These are phyloP conservation scores for Sarocladium strictum DNA, from an alignment of 2,329 filamentous ascomycete species.

Conservation along the genomic window DNA sequence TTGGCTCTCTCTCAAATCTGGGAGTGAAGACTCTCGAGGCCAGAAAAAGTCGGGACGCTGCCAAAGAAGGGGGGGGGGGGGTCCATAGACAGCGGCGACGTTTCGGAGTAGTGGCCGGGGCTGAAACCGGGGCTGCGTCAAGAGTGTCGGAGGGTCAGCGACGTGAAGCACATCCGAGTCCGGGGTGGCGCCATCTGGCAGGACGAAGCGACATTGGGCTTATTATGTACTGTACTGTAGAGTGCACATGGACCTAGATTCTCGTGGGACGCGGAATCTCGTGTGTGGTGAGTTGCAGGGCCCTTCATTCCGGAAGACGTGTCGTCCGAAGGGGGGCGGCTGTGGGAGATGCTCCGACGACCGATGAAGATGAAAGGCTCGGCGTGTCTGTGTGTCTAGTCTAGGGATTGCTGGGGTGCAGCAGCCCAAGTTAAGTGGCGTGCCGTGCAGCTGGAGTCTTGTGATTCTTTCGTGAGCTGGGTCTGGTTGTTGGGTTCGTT, in stretches of 20 bases:
- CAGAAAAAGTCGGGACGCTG: background rate
- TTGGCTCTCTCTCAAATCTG: too few species aligned
- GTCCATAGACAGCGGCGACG: background rate
- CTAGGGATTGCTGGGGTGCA: too few species aligned
- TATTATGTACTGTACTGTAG: too few species aligned
- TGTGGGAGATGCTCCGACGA: background rate
- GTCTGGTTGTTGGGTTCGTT: too few species aligned
- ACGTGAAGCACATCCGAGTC: constrained; percentile 21
- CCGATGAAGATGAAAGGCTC: too few species aligned
- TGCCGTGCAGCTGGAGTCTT: too few species aligned
- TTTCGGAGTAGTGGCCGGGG: constrained; percentile 9
- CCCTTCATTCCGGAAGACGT: constrained; percentile 7
- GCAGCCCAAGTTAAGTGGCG: too few species aligned
- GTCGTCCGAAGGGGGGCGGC: background rate
- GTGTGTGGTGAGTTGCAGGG: background rate
- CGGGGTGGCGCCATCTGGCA: constrained; percentile 8
- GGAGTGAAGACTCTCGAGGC: too few species aligned
- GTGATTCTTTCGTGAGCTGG: too few species aligned
- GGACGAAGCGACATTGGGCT: background rate
- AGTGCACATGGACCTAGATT: too few species aligned
- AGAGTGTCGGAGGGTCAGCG: constrained; percentile 22
- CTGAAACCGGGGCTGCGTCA: constrained; percentile 28
- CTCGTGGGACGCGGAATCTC: background rate
- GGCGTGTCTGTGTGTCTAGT: too few species aligned
- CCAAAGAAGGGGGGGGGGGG: background rate